Evolutionary conservation across 495 filamentous ascomycete species (phyloP).

Genomic region (Penicillium herquei): DNA sequence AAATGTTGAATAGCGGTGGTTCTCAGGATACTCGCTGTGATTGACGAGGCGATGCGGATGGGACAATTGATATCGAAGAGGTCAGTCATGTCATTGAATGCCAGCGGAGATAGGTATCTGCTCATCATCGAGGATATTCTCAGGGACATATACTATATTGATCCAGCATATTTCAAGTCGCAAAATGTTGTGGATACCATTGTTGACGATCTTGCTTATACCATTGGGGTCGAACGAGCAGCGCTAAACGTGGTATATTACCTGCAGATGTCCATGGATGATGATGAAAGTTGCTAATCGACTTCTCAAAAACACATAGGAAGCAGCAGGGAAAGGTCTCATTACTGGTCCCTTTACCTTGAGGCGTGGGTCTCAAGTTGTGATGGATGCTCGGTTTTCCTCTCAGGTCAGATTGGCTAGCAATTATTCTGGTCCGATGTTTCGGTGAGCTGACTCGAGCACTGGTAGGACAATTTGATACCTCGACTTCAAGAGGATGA

Average conservation of each 20-base stretch:
- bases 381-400: conserved; percentile 22
- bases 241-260: conserved; percentile 51
- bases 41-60: conserved; percentile 63
- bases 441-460: neutral
- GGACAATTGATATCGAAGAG: conserved; percentile 73
- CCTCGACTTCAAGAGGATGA: conserved; percentile 56
- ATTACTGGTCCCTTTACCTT: conserved; percentile 54
- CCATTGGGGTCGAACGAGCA: conserved; percentile 45
- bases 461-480: conserved; percentile 61
- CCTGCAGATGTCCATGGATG: conserved; percentile 14
- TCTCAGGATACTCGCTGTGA: conserved; percentile 66
- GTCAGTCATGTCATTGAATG: conserved; percentile 35
- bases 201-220: conserved; percentile 82
- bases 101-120: neutral
- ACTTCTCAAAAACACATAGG: conserved; percentile 20
- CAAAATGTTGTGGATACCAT: conserved; percentile 74
- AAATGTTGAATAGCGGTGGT: conserved; percentile 47
- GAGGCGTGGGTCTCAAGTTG: conserved; percentile 18
- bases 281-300: neutral
- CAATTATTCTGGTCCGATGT: neutral
- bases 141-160: conserved; percentile 90
- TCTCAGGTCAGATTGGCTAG: neutral
- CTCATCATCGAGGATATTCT: too few relatives aligned
- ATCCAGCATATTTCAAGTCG: conserved; percentile 73
- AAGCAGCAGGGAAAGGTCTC: conserved; percentile 70